A percentile compares a stretch with the other conserved stretches of the same genome.
Evolutionary conservation across 1,284 basidiomycete species (phyloP).

Genomic region (Porphyrellus sp.): DNA sequence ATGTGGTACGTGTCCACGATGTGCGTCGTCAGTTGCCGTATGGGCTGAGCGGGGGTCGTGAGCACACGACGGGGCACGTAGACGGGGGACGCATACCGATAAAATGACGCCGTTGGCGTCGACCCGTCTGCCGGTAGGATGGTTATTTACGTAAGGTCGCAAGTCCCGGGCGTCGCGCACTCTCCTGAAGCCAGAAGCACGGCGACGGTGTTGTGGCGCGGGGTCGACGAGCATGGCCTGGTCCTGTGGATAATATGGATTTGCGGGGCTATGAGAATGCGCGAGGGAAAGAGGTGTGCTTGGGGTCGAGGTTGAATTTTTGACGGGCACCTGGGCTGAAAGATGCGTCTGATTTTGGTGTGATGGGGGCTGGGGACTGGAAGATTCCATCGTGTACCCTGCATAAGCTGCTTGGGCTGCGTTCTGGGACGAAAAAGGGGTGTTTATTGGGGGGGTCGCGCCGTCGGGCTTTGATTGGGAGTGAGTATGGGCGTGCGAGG

Average conservation of each 20-base stretch:
- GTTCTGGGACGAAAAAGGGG: slow-evolving; percentile 53
- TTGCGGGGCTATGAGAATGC: slow-evolving; percentile 47
- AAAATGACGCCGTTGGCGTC: slow-evolving; percentile 61
- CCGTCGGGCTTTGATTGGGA: slow-evolving; percentile 58
- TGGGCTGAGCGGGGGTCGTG: slow-evolving; percentile 50
- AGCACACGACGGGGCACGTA: slow-evolving; percentile 12
- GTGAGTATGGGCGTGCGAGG: slow-evolving; percentile 56
- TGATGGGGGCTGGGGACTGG: slow-evolving; percentile 54
- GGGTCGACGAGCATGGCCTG: slow-evolving; percentile 66
- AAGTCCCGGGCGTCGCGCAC: slow-evolving; percentile 70
- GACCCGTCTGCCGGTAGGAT: slow-evolving; percentile 60
- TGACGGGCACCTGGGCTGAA: slow-evolving; percentile 28
- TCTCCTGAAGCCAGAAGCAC: slow-evolving; percentile 66
- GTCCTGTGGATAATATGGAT: slow-evolving; percentile 58
- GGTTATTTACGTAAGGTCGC: slow-evolving; percentile 60
- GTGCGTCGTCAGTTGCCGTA: slow-evolving; percentile 83
- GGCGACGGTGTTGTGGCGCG: slow-evolving; percentile 60
- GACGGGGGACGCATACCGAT: slow-evolving; percentile 48
- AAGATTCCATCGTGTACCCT: slow-evolving; percentile 54
- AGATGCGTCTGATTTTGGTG: slow-evolving; percentile 40
- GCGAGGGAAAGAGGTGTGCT: slow-evolving; percentile 66
- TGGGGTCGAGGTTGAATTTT: slow-evolving; percentile 47
- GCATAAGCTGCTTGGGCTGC: slow-evolving; percentile 38
- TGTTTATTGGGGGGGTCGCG: slow-evolving; percentile 49
- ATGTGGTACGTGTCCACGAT: slow-evolving; percentile 88